Evolutionary conservation across 768 basidiomycete genomes (phyloP), one percentile per base, ranked within the genome.

Genomic region (Ephemerocybe angulata): DNA sequence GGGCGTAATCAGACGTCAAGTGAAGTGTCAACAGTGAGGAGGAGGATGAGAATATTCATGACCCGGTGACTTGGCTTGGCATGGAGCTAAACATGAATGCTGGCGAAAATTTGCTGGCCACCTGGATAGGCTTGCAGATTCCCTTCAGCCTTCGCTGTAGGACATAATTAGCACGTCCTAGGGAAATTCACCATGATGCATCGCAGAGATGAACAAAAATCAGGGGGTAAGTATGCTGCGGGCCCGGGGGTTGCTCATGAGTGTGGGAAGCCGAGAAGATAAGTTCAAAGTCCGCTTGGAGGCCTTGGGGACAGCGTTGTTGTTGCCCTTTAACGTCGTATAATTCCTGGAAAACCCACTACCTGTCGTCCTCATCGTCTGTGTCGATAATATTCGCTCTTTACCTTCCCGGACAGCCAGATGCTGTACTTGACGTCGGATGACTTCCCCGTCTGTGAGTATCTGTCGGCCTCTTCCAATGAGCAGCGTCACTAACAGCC

Each of bases 401-500:
- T 73, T 66, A 55, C 59, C 52, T 58, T 58, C 58, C 53, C 53
- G 55, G 60, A 55, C 43, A 28, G 42, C 56, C 69, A 65, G 61
- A 93, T 91, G 90, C 79, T 91, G 67, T 94, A 94, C 76, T 78
- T 95, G 63, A 95, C 93, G 58, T 86, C 90, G 61, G 92, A 94
- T 78, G 81, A 85, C 65, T 93, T 95, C 73, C 88, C 92, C 62
- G 77, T 97, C 65, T 94, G 92, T 94, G 67, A 76, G 91, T 84
- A 2, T 21, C 37, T 28, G 17, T 21, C 8, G 25, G 25, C 30
- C 41, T 4, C n/a, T 50, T 29, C 52, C 31, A 24, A 33, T 11
- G 49, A 38, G 47, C 33, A 27, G 22, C 40, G n/a, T 52, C 54
- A 50, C 56, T 58, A 17, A 57, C 58, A 58, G 52, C 61, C 50